Conservation (phyloP, 129 eudicot genomes). For the Heracleum sosnowskyi region DNA sequence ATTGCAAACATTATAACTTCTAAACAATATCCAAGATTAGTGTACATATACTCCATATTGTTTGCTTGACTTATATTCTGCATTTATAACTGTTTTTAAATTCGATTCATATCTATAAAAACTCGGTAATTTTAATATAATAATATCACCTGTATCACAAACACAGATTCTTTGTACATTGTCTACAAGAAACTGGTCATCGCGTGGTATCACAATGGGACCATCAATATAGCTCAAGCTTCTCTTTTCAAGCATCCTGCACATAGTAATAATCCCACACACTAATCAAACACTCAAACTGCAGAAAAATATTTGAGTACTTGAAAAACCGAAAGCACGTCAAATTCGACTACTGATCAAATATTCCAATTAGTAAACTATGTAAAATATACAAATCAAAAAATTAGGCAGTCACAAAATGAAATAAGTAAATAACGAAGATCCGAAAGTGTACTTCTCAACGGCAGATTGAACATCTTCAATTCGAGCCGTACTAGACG, state of each 20-base stretch:
- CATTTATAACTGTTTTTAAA: background rate
- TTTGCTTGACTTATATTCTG: background rate
- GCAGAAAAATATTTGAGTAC: background rate
- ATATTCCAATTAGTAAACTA: background rate
- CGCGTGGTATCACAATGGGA: slow-evolving; percentile 63
- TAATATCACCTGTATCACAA: slow-evolving; percentile 77
- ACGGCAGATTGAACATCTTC: slow-evolving; percentile 65
- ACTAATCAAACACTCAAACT: slow-evolving; percentile 1
- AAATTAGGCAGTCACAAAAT: background rate
- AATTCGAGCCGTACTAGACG: slow-evolving; percentile 66
- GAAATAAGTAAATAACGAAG: background rate
- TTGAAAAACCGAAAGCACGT: background rate
- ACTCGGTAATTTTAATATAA: background rate
- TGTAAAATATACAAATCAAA: too few species aligned
- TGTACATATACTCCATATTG: background rate
- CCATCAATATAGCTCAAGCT: slow-evolving; percentile 84
- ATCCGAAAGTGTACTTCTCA: slow-evolving; percentile 44
- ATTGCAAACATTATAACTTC: background rate
- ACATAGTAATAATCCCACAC: background rate
- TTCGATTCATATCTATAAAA: background rate
- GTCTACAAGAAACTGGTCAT: slow-evolving; percentile 59
- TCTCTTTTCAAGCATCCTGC: slow-evolving; percentile 89
- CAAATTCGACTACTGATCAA: background rate
- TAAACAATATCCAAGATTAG: background rate
- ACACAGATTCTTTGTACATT: slow-evolving; percentile 68